These are phyloP conservation scores for Haplosporangium gracile DNA, from an alignment of 192 early-diverging fungal species.

Conservation along the genomic window DNA sequence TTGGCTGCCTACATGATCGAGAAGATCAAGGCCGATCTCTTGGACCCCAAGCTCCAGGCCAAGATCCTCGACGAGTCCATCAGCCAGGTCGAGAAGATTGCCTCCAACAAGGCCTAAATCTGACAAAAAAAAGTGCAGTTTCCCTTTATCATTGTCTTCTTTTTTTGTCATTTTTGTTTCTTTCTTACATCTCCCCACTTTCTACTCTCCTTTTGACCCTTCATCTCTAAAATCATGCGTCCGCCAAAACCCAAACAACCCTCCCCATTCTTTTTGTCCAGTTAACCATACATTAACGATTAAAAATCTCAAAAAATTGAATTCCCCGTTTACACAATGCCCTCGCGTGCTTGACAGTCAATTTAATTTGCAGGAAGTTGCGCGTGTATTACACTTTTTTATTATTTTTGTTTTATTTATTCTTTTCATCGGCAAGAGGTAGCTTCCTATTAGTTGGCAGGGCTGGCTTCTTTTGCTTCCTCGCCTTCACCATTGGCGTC, in stretches of 20 bases:
- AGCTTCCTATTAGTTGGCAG: background rate
- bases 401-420: background rate
- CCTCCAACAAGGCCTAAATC: slow-evolving; percentile 53
- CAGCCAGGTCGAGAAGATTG: slow-evolving; percentile 59
- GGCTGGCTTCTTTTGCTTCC: slow-evolving; percentile 17
- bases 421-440: background rate
- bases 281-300: no score
- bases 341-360: background rate
- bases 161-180: background rate
- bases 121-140: background rate
- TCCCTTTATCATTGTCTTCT: background rate
- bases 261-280: slow-evolving; percentile 3
- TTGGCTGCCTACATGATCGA: slow-evolving; percentile 88
- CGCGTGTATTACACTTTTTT: background rate
- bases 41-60: slow-evolving; percentile 73
- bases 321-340: background rate
- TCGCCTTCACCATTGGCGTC: slow-evolving; percentile 12
- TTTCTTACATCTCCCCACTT: background rate
- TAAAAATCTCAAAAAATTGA: no score
- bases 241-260: background rate
- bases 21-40: slow-evolving; percentile 77
- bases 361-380: background rate
- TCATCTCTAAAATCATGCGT: slow-evolving; percentile 1
- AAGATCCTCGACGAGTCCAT: slow-evolving; percentile 58
- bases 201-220: background rate